Base-by-base conservation (phyloP, 2,329 filamentous ascomycete species). In the Cytospora piceae region DNA sequence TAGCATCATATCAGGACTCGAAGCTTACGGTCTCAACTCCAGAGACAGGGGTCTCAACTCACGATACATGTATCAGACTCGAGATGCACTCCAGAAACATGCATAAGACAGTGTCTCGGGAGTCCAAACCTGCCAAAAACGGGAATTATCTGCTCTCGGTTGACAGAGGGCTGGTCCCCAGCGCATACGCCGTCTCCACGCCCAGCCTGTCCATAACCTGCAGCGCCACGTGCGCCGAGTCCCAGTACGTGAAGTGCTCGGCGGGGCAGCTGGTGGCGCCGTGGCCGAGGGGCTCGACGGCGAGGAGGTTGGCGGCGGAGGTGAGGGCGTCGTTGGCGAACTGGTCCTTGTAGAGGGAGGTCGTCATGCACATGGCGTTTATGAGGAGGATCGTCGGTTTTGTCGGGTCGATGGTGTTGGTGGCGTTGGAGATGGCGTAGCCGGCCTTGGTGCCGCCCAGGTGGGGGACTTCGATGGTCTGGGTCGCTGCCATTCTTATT, bases 231-330 rank as follows among this genome's bases (percentile, higher is more conserved):
- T 78, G 74, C 54, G 83, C 83, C 3, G 82, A 75, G 71, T 85
- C 83, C 83, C 83, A 85, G 74, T 84, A 85, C 2, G 81, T 85
- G 70, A 83, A 85, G 66, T 83, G 80, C 70, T 83, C 81, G 0
- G 71, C 70, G n/a, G 72, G 62, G 63, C 72, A 76, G 63, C 72
- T 75, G 1, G 82, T 84, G 20, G 78, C 73, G 67, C 83, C 83
- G 69, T 85, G 83, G 64, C 83, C 83, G 0, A 85, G 78, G 1
- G 81, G 82, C 73, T 85, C 83, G 64, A 85, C 77, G 53, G 82
- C 82, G 7, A 85, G 72, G 7, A 85, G 75, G 70, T 85, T 85
- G 70, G 79, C 76, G 6, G 74, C 75, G 32, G 73, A 71, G 0
- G 77, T 79, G 27, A 85, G 76, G 1, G 69, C 65, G 57, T 73